Evolutionary conservation across 176 grass and related monocot species (phyloP).

Genomic region (Zoysia japonica): DNA sequence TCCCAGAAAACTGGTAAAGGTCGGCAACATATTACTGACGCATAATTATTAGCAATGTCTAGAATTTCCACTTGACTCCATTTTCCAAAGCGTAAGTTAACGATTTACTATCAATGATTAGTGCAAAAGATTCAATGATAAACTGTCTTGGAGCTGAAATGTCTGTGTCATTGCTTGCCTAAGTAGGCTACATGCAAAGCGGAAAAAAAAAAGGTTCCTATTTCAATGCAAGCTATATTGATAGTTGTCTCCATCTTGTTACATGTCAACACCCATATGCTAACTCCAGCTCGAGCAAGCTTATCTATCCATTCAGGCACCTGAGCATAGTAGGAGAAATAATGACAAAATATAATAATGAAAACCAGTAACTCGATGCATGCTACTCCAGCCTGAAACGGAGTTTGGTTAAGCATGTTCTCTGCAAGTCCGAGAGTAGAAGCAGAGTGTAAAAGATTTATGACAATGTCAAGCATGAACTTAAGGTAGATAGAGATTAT

Average conservation of each 20-base stretch:
- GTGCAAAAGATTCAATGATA: slow-evolving; percentile 63
- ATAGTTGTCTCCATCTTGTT: slow-evolving; percentile 99
- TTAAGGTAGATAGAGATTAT: too few relatives aligned
- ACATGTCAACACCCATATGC: slow-evolving; percentile 94
- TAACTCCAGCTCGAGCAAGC: slow-evolving; percentile 94
- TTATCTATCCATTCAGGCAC: slow-evolving; percentile 99
- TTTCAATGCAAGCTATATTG: slow-evolving; percentile 59
- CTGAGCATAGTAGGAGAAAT: slow-evolving; percentile 43
- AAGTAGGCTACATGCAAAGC: slow-evolving; percentile 94
- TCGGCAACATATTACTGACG: slow-evolving; percentile 98
- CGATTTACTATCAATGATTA: slow-evolving; percentile 97
- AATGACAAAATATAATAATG: too few relatives aligned
- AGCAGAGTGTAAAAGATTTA: too few relatives aligned
- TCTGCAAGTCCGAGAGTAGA: too few relatives aligned
- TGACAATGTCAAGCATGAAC: too few relatives aligned
- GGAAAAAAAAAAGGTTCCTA: slow-evolving; percentile 34
- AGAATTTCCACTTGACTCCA: slow-evolving; percentile 69
- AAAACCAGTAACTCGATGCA: too few relatives aligned
- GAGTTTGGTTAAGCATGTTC: too few relatives aligned
- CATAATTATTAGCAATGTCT: slow-evolving; percentile 79
- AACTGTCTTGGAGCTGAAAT: slow-evolving; percentile 40
- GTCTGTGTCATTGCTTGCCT: slow-evolving; percentile 97
- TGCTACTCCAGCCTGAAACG: too few relatives aligned
- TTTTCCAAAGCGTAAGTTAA: slow-evolving; percentile 93
- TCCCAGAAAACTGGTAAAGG: slow-evolving; percentile 97